Percentiles rank a stretch among this genome's conserved stretches.
Evolutionary conservation across 331 rosid species (phyloP).

Genomic region (Acacia pycnantha): DNA sequence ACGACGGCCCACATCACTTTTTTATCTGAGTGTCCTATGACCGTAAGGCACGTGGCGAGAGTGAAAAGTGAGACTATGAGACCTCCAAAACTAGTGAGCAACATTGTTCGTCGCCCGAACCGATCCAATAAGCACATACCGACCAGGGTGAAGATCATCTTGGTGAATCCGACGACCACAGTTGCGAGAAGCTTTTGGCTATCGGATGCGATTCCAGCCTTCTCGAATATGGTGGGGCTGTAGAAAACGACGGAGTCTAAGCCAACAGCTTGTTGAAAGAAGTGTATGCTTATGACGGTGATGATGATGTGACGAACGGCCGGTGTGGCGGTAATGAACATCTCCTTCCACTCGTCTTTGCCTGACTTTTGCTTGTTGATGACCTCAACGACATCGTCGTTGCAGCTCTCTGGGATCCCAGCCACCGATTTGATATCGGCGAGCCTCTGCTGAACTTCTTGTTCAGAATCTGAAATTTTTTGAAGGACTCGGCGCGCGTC

Average conservation of each 20-base stretch:
- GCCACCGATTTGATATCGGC: constrained; percentile 37
- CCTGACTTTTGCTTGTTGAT: constrained; percentile 18
- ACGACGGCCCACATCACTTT: constrained; percentile 53
- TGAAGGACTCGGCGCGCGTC: constrained; percentile 20
- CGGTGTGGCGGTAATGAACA: constrained; percentile 46
- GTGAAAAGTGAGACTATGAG: constrained; percentile 44
- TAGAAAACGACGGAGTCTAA: no score
- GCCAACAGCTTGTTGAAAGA: constrained; percentile 44
- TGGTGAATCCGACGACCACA: constrained; percentile 42
- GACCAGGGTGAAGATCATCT: constrained; percentile 49
- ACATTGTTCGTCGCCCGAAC: constrained; percentile 57
- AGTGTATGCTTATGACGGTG: constrained; percentile 53
- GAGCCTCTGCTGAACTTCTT: constrained; percentile 43
- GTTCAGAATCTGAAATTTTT: constrained; percentile 31
- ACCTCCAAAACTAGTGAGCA: constrained; percentile 49
- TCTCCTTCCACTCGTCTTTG: constrained; percentile 45
- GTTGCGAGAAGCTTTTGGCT: no score
- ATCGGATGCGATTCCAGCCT: no score
- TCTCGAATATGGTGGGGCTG: no score
- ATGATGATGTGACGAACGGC: constrained; percentile 56
- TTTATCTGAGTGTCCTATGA: constrained; percentile 19
- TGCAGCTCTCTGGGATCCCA: constrained; percentile 27
- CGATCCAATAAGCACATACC: constrained; percentile 56
- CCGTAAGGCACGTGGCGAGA: constrained; percentile 40
- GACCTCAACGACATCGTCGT: constrained; percentile 32